A percentile compares a stretch with the other conserved stretches of the same genome.
Conservation (phyloP, 2,329 filamentous ascomycete species). For the Emergomyces pasteurianus region DNA sequence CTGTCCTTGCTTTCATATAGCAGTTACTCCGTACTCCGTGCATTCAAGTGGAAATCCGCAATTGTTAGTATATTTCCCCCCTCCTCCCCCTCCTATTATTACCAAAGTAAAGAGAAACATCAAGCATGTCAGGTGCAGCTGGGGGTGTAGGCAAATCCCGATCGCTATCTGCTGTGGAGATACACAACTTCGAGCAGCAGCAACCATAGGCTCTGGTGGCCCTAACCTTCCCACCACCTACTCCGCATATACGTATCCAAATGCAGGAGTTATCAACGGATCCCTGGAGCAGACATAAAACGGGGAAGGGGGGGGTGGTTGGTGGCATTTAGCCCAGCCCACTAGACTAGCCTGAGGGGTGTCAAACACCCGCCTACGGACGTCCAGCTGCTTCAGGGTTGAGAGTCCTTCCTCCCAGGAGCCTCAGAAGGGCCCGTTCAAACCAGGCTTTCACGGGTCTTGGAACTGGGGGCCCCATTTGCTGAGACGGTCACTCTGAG, state of each 20-base stretch:
- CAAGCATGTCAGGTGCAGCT: neutral
- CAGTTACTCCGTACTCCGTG: no score
- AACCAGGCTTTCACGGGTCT: no score
- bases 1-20: neutral
- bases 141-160: neutral
- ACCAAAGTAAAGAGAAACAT: neutral
- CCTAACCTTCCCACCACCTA: neutral
- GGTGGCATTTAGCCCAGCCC: no score
- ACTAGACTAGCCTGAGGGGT: neutral
- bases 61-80: no score
- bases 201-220: neutral
- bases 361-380: neutral
- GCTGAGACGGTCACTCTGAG: no score
- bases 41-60: no score
- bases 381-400: neutral
- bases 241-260: no score
- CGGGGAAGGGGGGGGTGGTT: no score
- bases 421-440: neutral
- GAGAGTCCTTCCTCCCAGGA: neutral
- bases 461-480: neutral
- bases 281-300: neutral
- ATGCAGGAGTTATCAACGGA: neutral
- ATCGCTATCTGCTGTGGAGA: neutral
- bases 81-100: no score
- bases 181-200: neutral